A percentile compares a stretch with the other conserved stretches of the same genome.
Evolutionary conservation across 805 yeast genomes (phyloP).

Genomic region (Kregervanrija pseudodelftensis): DNA sequence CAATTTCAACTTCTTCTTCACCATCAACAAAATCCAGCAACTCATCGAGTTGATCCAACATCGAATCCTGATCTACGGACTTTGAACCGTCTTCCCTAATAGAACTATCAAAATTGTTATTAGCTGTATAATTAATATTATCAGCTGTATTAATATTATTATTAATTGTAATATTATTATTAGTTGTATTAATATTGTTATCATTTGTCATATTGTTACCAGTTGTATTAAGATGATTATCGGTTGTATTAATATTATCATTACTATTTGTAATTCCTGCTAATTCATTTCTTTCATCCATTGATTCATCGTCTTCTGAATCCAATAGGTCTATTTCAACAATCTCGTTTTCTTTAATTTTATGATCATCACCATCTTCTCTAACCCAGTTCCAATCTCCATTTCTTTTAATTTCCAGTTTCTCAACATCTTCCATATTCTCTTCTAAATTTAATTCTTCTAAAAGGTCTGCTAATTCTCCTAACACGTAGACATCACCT

Average conservation of each 20-base stretch:
- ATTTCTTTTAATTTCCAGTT: slow-evolving; percentile 21
- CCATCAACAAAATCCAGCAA: slow-evolving; percentile 1
- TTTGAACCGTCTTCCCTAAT: not conserved
- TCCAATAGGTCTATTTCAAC: slow-evolving; percentile 10
- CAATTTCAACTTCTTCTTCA: not conserved
- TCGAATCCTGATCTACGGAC: slow-evolving; percentile 1
- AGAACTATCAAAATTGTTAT: not conserved
- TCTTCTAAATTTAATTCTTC: slow-evolving; percentile 11
- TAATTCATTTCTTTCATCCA: slow-evolving; percentile 2
- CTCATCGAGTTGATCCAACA: slow-evolving; percentile 8
- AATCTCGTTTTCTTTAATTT: slow-evolving; percentile 7
- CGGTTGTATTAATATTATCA: not conserved
- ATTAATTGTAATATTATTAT: no score
- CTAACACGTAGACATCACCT: slow-evolving; percentile 28
- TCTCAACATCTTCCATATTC: slow-evolving; percentile 11
- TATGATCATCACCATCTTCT: slow-evolving; percentile 6
- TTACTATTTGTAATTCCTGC: not conserved
- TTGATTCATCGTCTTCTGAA: slow-evolving; percentile 12
- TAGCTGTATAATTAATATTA: not conserved
- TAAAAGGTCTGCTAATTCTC: slow-evolving; percentile 24
- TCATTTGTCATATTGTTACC: no score
- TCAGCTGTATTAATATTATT: not conserved
- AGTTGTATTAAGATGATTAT: not conserved
- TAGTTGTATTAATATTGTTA: slow-evolving; percentile 5
- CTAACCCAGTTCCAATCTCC: slow-evolving; percentile 20